A percentile compares a stretch with the other conserved stretches of the same genome.
Evolutionary conservation across 352 stramenopile genomes (phyloP).

Genomic region (Phytophthora tentaculata): DNA sequence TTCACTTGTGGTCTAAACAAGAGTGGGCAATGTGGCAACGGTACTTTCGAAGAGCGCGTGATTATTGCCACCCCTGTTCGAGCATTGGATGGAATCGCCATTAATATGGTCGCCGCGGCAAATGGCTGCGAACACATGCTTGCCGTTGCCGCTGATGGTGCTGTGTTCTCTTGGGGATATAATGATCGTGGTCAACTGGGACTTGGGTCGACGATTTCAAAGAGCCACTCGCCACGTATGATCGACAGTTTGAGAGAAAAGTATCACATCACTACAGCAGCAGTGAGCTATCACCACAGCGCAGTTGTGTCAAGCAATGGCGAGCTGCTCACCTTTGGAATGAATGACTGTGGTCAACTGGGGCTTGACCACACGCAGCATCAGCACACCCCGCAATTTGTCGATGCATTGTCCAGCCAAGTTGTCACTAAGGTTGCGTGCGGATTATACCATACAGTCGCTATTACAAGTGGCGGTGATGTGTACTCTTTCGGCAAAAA

Average conservation of each 20-base stretch:
- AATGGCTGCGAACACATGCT: constrained; percentile 91
- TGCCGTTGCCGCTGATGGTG: constrained; percentile 74
- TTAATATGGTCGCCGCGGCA: constrained; percentile 77
- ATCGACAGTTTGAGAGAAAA: constrained; percentile 88
- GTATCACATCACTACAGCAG: constrained; percentile 73
- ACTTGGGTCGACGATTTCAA: constrained; percentile 85
- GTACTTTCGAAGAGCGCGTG: constrained; percentile 87
- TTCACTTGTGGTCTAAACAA: constrained; percentile 90
- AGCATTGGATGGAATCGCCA: constrained; percentile 61
- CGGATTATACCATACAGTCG: constrained; percentile 84
- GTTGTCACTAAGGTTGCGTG: constrained; percentile 75
- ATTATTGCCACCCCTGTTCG: constrained; percentile 79
- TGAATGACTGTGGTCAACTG: constrained; percentile 90
- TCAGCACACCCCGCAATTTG: constrained; percentile 84
- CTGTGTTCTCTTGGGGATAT: constrained; percentile 89
- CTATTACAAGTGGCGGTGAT: constrained; percentile 66
- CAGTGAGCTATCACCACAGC: constrained; percentile 90
- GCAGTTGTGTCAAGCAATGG: constrained; percentile 78
- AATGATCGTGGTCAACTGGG: constrained; percentile 88
- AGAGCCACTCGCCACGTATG: constrained; percentile 82
- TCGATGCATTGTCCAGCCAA: constrained; percentile 75
- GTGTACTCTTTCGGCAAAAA: constrained; percentile 90
- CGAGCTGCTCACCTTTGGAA: constrained; percentile 86
- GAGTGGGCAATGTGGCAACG: constrained; percentile 87
- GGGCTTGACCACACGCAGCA: constrained; percentile 86